Evolutionary conservation across 441 rosid genomes (phyloP).

Genomic region (Syzygium malaccense): DNA sequence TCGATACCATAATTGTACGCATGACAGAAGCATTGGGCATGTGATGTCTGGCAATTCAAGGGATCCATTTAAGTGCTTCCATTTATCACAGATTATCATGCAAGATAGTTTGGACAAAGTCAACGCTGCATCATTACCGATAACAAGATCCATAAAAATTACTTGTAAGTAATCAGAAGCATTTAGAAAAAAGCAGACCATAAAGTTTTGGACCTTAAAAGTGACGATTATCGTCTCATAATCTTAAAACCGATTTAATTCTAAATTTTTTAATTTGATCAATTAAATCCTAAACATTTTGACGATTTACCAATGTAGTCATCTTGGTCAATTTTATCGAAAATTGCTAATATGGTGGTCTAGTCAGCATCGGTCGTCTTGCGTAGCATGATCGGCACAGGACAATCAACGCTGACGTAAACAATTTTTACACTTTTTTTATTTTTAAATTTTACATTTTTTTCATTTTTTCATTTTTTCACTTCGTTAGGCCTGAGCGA

Average conservation of each 20-base stretch:
- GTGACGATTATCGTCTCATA: neutral
- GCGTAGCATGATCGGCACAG: neutral
- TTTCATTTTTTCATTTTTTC: neutral
- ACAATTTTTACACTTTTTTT: neutral
- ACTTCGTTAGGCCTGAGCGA: neutral
- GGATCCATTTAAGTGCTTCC: neutral
- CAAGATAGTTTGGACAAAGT: neutral
- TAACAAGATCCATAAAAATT: neutral
- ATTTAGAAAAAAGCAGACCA: neutral
- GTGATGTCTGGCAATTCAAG: neutral
- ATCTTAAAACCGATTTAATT: neutral
- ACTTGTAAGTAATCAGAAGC: neutral
- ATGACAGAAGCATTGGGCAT: neutral
- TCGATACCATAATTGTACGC: neutral
- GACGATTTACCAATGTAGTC: neutral
- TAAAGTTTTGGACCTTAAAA: neutral
- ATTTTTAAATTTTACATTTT: neutral
- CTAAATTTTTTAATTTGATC: neutral
- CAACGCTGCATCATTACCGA: neutral
- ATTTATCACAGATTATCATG: neutral
- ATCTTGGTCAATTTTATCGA: accelerated
- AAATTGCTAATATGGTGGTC: neutral
- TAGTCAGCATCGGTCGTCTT: neutral
- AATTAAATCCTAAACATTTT: neutral
- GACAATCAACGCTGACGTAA: neutral